These are phyloP conservation scores for Xerocomellus chrysenteron DNA, from an alignment of 768 basidiomycete genomes.

Conservation along the genomic window DNA sequence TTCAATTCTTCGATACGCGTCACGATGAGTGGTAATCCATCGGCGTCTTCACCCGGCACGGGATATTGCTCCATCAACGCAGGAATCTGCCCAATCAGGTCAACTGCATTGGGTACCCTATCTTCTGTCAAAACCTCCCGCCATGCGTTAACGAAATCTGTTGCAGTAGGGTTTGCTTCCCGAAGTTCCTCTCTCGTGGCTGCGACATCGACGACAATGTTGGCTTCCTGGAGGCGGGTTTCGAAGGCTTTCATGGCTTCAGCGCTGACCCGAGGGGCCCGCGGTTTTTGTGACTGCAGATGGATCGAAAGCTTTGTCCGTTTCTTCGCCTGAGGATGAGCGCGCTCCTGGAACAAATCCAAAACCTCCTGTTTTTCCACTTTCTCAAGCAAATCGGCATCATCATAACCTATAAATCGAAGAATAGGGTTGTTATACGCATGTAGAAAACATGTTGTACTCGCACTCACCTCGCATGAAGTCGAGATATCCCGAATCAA, in stretches of 20 bases:
- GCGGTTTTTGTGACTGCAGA: slow-evolving; percentile 67
- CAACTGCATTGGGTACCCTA: slow-evolving; percentile 40
- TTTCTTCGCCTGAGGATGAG: slow-evolving; percentile 65
- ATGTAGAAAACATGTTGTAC: background rate
- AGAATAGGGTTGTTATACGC: background rate
- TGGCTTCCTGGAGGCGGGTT: slow-evolving; percentile 45
- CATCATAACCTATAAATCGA: slow-evolving; percentile 56
- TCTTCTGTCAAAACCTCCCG: slow-evolving; percentile 39
- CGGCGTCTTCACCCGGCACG: slow-evolving; percentile 50
- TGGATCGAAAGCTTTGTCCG: slow-evolving; percentile 88
- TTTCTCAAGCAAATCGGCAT: slow-evolving; percentile 60
- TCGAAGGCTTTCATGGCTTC: slow-evolving; percentile 66
- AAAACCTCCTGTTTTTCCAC: slow-evolving; percentile 78
- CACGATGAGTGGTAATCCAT: slow-evolving; percentile 45
- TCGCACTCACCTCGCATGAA: slow-evolving; percentile 73
- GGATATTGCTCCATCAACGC: slow-evolving; percentile 57
- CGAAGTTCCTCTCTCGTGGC: slow-evolving; percentile 53
- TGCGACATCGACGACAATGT: slow-evolving; percentile 48
- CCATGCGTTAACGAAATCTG: slow-evolving; percentile 70
- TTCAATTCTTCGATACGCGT: slow-evolving; percentile 64
- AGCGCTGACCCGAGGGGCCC: slow-evolving; percentile 57
- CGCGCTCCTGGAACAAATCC: slow-evolving; percentile 61
- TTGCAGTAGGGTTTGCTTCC: slow-evolving; percentile 54
- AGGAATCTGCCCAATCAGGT: slow-evolving; percentile 55
- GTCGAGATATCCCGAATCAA: slow-evolving; percentile 81